Evolutionary conservation across 148 eudicot genomes (phyloP), one percentile per base, ranked within the genome.

Genomic region (Heliamphora exappendiculata): DNA sequence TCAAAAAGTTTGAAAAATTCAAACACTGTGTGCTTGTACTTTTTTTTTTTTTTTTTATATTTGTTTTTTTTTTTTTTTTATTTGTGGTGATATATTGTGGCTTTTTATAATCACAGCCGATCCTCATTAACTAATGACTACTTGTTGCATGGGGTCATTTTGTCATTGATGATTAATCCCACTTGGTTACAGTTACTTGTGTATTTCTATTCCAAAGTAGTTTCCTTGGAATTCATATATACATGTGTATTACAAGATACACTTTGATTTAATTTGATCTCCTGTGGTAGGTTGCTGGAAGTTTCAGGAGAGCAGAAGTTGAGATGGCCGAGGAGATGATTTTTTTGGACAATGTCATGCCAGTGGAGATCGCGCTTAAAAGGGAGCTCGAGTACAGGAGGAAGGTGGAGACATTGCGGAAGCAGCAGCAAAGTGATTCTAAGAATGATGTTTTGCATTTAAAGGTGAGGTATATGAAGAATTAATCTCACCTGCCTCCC

Each of bases 311-410:
- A 14, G 54, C 37, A 7, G 26, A 57, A 58, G n/a, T 42, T 58
- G 45, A 37, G 57, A 81, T 81, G 84, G 84, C 77, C 0, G 84
- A 78, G 24, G 84, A 78, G 51, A 77, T 81, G 84, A 77, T 77
- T 59, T 64, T 68, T 10, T 58, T 81, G 77, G 73, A 74, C 29
- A 81, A 81, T 51, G 67, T 81, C 33, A 81, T 81, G 84, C 75
- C 84, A 37, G 78, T 74, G 24, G 84, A 81, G 78, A 66, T 81
- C 67, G 84, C 84, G 36, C 60, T 81, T 47, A 78, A 78, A 81
- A 73, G 84, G 75, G 84, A 81, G 78, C 47, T 77, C 7, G 84
- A 81, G 64, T 81, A 77, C 58, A 72, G 84, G 42, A 78, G 59
- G 50, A 81, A 81, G 66, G 47, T 81, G 59, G 83, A 77, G 59